These are phyloP conservation scores for Spongiforma sp. DNA, from an alignment of 1,284 basidiomycete species.

Conservation along the genomic window DNA sequence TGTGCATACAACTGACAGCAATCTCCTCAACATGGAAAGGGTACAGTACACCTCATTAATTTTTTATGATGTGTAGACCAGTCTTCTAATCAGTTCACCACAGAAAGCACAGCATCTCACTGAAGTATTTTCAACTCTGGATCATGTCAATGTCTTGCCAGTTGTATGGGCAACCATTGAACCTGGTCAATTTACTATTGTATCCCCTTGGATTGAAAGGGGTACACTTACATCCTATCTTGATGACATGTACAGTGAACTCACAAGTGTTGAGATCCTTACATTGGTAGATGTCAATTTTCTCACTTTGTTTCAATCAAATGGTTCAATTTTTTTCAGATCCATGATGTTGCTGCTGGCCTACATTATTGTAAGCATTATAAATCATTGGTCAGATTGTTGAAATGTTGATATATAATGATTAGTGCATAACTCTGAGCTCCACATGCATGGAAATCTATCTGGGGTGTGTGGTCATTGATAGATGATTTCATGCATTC, in stretches of 20 bases:
- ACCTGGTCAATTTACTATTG: slow-evolving; percentile 13
- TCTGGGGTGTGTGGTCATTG: slow-evolving; percentile 12
- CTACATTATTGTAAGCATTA: slow-evolving; percentile 18
- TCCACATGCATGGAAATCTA: slow-evolving; percentile 15
- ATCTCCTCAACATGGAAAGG: too few species aligned
- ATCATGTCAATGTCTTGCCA: slow-evolving; percentile 6
- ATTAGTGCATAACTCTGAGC: slow-evolving; percentile 16
- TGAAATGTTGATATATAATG: not conserved
- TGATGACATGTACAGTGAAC: not conserved
- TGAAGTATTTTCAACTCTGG: slow-evolving; percentile 16
- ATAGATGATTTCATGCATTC: not conserved
- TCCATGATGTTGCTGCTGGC: slow-evolving; percentile 12
- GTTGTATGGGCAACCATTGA: slow-evolving; percentile 9
- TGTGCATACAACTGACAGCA: too few species aligned
- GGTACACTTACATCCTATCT: slow-evolving; percentile 16
- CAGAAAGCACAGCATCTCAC: too few species aligned
- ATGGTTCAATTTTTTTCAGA: slow-evolving; percentile 3
- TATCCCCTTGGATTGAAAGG: slow-evolving; percentile 19
- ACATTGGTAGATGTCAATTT: slow-evolving; percentile 5
- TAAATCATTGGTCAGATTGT: too few species aligned
- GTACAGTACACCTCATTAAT: too few species aligned
- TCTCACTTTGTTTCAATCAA: not conserved
- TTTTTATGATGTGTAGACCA: too few species aligned
- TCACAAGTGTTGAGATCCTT: slow-evolving; percentile 1
- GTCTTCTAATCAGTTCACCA: too few species aligned